Evolutionary conservation across 495 filamentous ascomycete genomes (phyloP).

Genomic region (Penicillium daleae): DNA sequence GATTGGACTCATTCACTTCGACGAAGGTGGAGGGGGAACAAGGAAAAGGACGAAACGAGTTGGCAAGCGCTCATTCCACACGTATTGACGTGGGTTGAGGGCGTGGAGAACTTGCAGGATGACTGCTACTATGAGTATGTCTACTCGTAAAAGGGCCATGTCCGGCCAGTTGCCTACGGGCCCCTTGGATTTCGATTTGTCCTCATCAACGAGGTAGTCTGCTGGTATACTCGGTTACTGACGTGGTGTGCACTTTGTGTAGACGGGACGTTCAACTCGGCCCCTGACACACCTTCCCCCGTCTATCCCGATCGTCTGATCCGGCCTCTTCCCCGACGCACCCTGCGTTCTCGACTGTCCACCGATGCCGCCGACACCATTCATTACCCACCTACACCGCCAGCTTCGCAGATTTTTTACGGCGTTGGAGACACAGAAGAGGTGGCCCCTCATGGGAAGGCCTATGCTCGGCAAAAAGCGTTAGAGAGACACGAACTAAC

Average conservation of each 20-base stretch:
- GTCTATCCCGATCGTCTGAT: constrained; percentile 89
- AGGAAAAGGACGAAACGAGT: constrained; percentile 17
- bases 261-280: constrained; percentile 58
- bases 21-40: constrained; percentile 30
- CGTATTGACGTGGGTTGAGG: constrained; percentile 38
- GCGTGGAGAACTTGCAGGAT: constrained; percentile 44
- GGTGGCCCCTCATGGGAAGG: constrained; percentile 46
- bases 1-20: constrained; percentile 16
- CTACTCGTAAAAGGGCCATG: constrained; percentile 30
- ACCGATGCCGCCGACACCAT: constrained; percentile 82
- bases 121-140: constrained; percentile 56
- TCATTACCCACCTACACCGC: constrained; percentile 73
- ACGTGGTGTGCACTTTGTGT: constrained; percentile 40
- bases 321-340: constrained; percentile 86
- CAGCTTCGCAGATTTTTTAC: constrained; percentile 71
- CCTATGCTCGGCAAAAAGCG: constrained; percentile 49
- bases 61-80: constrained; percentile 19
- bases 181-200: constrained; percentile 15
- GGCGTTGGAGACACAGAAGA: constrained; percentile 59
- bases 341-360: constrained; percentile 81
- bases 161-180: constrained; percentile 1
- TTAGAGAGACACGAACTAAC: constrained; percentile 48
- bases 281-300: constrained; percentile 73
- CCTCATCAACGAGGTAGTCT: constrained; percentile 22
- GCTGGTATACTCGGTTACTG: constrained; percentile 47